Base-by-base conservation (phyloP, 108 stramenopile species). In the Cylindrotheca fusiformis region DNA sequence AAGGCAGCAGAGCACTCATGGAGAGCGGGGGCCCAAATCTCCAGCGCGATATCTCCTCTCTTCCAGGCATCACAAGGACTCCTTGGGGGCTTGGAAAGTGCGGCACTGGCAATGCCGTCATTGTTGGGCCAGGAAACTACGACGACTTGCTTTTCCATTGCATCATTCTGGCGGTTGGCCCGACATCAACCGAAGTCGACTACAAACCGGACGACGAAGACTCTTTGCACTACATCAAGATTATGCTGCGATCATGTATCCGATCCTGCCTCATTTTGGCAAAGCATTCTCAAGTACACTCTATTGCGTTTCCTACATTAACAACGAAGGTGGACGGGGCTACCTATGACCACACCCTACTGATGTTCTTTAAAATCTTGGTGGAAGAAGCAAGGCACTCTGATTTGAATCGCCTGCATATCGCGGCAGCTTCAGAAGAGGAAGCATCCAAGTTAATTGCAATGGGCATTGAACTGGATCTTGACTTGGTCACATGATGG, bases 211-310 rank as follows among this genome's bases (percentile, higher is more conserved):
- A 61, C 21, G 72, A 74, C 32, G 59, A 74, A 6, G 72, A 74
- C 26, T 24, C 54, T 0, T 45, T 74, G 46, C 72, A 74, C 30
- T 74, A 67, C 47, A 53, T 67, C 53, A 67, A 58, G 45, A 64
- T 74, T 1, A 74, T 74, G 72, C 48, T 74, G 63, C 65, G 72
- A 22, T 74, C 72, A 1, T 74, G 72, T 30, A 66, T 74, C n/a
- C 72, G 72, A 14, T 74, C 72, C 20, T 41, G 54, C 25, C 59
- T 74, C 20, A 67, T 74, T 21, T 58, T 74, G n/a, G 65, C 72
- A 19, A 74, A 74, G 32, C 72, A 74, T 41, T 74, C 72, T 55
- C 72, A 74, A 45, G 65, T 74, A 2, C 72, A 74, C 36, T 66
- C 72, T 22, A 52, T 74, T 20, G 72, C 72, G 10, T 65, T 67